phyloP scores from a whole-genome alignment of 2,329 filamentous ascomycete species.

The Colletotrichum echinochloae region DNA sequence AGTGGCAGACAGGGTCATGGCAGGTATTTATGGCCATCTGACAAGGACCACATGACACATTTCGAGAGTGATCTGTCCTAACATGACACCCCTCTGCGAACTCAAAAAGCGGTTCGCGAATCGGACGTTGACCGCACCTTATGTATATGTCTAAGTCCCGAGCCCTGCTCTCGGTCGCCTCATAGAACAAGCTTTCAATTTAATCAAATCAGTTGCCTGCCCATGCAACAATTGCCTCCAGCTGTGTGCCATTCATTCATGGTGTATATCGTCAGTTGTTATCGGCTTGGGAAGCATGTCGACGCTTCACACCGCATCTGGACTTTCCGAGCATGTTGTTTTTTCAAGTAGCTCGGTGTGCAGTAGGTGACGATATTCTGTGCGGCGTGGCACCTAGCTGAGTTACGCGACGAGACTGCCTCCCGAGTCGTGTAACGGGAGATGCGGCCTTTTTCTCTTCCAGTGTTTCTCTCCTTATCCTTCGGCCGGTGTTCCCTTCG shows the following conservation, averaged over 20 bases:
- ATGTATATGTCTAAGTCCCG: constrained; percentile 14
- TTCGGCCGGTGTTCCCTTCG: background rate
- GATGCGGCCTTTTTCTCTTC: background rate
- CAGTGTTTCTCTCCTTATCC: background rate
- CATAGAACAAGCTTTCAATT: constrained; percentile 34
- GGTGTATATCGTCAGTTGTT: background rate
- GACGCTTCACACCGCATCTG: background rate
- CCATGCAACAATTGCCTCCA: constrained; percentile 7
- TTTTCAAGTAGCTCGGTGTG: background rate
- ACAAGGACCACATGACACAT: constrained; percentile 31
- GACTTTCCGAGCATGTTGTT: background rate
- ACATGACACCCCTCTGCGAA: constrained; percentile 36
- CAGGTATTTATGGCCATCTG: background rate
- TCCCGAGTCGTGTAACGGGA: constrained; percentile 4
- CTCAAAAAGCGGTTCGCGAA: constrained; percentile 36
- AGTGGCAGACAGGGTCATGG: constrained; percentile 20
- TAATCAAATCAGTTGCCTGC: constrained; percentile 35
- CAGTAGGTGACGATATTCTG: background rate
- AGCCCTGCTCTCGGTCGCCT: constrained; percentile 29
- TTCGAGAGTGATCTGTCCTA: constrained; percentile 28
- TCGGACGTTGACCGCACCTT: constrained; percentile 31
- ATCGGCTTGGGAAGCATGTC: background rate
- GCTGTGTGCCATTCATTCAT: constrained; percentile 12
- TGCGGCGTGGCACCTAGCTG: background rate
- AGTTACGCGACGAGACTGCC: background rate